These are phyloP conservation scores for Picea glauca DNA, from an alignment of 75 land plant species.

Conservation along the genomic window DNA sequence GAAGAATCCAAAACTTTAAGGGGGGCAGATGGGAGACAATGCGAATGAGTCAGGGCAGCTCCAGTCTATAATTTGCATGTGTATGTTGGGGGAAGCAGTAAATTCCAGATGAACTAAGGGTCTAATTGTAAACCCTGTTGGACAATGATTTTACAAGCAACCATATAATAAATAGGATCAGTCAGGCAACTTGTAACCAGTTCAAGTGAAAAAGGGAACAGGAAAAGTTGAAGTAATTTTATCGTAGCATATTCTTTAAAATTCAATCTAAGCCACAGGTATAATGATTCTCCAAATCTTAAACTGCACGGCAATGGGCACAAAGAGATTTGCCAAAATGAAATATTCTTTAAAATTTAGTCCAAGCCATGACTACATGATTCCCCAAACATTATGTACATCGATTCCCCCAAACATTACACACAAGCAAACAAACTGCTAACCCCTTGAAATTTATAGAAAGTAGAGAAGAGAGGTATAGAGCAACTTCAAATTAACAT, in stretches of 20 bases:
- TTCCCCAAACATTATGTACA: not conserved
- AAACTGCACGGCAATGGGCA: not conserved
- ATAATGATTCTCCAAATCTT: not conserved
- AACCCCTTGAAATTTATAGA: not conserved
- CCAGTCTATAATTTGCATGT: not conserved
- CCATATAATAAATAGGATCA: not conserved
- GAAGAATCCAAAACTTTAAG: too few species aligned
- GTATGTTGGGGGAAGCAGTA: not conserved
- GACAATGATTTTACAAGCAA: not conserved
- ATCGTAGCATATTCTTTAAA: not conserved
- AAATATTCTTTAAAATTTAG: not conserved
- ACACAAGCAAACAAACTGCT: not conserved
- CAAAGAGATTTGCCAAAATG: not conserved
- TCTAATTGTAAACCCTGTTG: not conserved
- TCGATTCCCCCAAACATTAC: not conserved
- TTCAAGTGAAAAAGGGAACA: not conserved
- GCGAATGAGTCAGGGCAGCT: too few species aligned
- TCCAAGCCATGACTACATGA: not conserved
- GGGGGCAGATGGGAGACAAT: too few species aligned
- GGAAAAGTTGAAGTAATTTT: not conserved
- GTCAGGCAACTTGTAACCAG: not conserved
- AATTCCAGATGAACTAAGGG: not conserved
- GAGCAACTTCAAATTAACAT: too few species aligned
- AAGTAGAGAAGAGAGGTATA: not conserved
- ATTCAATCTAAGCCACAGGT: not conserved